Evolutionary conservation across 2,329 filamentous ascomycete species (phyloP), one percentile per base, ranked within the genome.

Genomic region (Colletotrichum sublineola): DNA sequence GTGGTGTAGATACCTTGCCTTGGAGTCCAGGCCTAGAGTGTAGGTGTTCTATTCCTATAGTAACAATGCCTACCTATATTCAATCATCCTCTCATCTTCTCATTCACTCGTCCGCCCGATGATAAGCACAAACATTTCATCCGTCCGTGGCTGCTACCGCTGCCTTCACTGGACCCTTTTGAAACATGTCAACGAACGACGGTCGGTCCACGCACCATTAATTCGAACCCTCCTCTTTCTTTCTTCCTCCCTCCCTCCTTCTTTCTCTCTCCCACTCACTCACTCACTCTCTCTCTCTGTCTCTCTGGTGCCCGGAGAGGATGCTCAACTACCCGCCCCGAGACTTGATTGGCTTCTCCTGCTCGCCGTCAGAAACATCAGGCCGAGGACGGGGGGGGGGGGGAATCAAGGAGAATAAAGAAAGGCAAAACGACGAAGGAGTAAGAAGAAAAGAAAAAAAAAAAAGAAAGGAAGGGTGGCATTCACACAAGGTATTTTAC

Each of bases 331-430:
- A 33, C 20, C 24, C 24, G 24, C 48, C 48, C n/a, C n/a, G 15
- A 52, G 8, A 14, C 18, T n/a, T 36, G 31, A 3, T 36, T 55
- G 52, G 18, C 18, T 14, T 15, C 40, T 42, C 40, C 40, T 18
- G 36, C 38, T 29, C 63, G 63, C 52, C 29, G 63, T 65, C 63
- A 48, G 31, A 57, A 57, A 57, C 52, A 48, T 65, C 63, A 61
- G 58, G 48, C 40, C 40, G 46, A n/a, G 44, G 7, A n/a, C 15
- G 20, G 4, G 8, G 33, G 29, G 14, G 8, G 33, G 29, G 14
- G 8, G 38, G 8, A 6, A 20, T 20, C 18, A 20, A 14, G 36
- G 36, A 36, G 4, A 6, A 36, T 1, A 15, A 7, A 11, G 18
- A n/a, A 57, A 48, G 5, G 20, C 29, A 33, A 33, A 33, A 44